Percentiles rank a stretch among this genome's conserved stretches.
Conservation (phyloP, 768 basidiomycete species). For the Saitozyma podzolica region DNA sequence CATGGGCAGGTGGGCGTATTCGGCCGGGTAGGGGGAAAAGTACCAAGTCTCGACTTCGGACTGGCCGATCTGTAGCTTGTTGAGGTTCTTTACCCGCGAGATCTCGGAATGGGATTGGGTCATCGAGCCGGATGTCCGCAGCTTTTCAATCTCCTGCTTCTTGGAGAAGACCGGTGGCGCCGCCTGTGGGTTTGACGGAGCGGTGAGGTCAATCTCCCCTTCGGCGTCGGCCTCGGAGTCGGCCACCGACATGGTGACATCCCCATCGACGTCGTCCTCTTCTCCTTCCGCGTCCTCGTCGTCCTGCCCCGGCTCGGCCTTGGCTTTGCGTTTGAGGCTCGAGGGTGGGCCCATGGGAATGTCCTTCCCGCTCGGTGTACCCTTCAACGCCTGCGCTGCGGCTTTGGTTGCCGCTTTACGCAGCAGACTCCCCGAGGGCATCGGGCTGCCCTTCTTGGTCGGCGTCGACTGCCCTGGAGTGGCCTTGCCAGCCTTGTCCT, state of each 20-base stretch:
- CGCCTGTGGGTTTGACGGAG: constrained; percentile 58
- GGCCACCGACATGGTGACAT: constrained; percentile 60
- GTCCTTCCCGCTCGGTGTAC: constrained; percentile 49
- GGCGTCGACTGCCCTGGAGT: constrained; percentile 25
- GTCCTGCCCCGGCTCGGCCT: constrained; percentile 29
- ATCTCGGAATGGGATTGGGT: constrained; percentile 98
- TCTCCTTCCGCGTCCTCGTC: constrained; percentile 73
- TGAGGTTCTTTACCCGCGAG: constrained; percentile 96
- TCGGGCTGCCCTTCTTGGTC: constrained; percentile 22
- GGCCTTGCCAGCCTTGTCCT: constrained; percentile 61
- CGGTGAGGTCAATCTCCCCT: constrained; percentile 52
- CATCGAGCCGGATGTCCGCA: constrained; percentile 97
- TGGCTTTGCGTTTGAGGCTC: constrained; percentile 33
- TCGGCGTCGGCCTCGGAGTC: constrained; percentile 60
- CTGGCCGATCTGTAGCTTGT: constrained; percentile 90
- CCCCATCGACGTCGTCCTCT: constrained; percentile 46
- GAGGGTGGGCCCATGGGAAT: constrained; percentile 12
- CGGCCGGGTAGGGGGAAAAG: constrained; percentile 97
- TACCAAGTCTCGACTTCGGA: constrained; percentile 99
- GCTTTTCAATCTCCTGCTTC: constrained; percentile 97
- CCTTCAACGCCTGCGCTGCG: constrained; percentile 49
- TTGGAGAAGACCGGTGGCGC: constrained; percentile 78
- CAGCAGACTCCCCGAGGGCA: constrained; percentile 41
- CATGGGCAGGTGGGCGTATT: constrained; percentile 91
- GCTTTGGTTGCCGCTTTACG: constrained; percentile 55